Conservation (phyloP, 2,329 filamentous ascomycete genomes). For the Pseudopithomyces chartarum region DNA sequence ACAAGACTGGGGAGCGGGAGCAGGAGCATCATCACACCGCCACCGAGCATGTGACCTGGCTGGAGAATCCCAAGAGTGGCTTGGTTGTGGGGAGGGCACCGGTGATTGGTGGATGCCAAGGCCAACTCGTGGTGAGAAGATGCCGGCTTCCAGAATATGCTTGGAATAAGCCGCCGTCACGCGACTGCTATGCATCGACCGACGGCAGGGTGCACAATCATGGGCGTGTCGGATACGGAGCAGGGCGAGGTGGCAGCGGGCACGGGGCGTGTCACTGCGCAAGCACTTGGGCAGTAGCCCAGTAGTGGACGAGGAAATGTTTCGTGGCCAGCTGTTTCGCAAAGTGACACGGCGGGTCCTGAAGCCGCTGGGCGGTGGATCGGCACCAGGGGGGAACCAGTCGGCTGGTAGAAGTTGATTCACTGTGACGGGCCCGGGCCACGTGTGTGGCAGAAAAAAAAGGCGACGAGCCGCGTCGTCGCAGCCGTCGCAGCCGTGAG, state of each 20-base stretch:
- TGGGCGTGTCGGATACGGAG: constrained; percentile 12
- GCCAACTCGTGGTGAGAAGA: constrained; percentile 14
- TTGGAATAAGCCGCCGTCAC: constrained; percentile 27
- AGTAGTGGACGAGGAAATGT: too few species aligned
- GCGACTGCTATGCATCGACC: constrained; percentile 27
- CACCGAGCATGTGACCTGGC: constrained; percentile 35
- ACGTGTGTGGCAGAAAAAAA: constrained; percentile 23
- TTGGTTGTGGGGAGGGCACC: constrained; percentile 14
- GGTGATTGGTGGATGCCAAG: constrained; percentile 35
- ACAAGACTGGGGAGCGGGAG: constrained; percentile 7
- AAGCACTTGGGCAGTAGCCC: neutral
- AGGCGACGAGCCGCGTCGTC: constrained; percentile 12
- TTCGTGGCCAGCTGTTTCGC: neutral
- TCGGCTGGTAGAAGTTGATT: constrained; percentile 34
- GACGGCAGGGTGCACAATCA: constrained; percentile 12
- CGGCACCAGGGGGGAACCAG: constrained; percentile 29
- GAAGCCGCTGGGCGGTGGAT: constrained; percentile 9
- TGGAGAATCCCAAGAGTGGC: constrained; percentile 9
- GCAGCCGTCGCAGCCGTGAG: constrained; percentile 1
- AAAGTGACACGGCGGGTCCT: neutral
- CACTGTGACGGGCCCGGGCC: constrained; percentile 27
- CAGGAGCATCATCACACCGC: constrained; percentile 37
- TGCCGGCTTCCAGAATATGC: constrained; percentile 34
- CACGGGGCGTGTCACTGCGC: neutral
- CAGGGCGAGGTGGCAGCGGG: neutral